Evolutionary conservation across 2,329 filamentous ascomycete genomes (phyloP).

Genomic region (Clonostachys solani): DNA sequence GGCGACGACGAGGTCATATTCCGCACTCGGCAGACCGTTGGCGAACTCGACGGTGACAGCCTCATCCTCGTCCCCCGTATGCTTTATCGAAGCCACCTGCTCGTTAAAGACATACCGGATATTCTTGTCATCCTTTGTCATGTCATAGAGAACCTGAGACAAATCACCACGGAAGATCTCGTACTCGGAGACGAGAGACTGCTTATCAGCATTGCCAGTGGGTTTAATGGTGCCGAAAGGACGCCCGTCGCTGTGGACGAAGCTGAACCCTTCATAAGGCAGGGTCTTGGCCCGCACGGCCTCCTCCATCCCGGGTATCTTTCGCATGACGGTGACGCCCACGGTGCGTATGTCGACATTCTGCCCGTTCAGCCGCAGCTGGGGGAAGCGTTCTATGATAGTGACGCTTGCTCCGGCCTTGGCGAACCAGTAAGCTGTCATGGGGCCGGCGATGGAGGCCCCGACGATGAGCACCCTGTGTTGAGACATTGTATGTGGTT

Average conservation of each 20-base stretch:
- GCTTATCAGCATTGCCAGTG: slow-evolving; percentile 29
- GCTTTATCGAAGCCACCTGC: slow-evolving; percentile 26
- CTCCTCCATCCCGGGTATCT: slow-evolving; percentile 30
- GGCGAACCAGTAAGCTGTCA: slow-evolving; percentile 21
- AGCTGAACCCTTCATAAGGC: slow-evolving; percentile 34
- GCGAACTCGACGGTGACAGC: slow-evolving; percentile 32
- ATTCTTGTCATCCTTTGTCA: slow-evolving; percentile 12
- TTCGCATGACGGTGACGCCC: slow-evolving; percentile 28
- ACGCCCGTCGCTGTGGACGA: slow-evolving; percentile 29
- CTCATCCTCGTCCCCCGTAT: slow-evolving; percentile 10
- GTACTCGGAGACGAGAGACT: slow-evolving; percentile 42
- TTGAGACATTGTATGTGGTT: slow-evolving; percentile 5
- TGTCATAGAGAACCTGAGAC: slow-evolving; percentile 33
- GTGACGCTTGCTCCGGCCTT: slow-evolving; percentile 23
- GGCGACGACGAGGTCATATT: slow-evolving; percentile 44
- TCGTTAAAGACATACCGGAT: slow-evolving; percentile 25
- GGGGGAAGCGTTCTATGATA: slow-evolving; percentile 29
- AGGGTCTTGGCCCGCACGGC: slow-evolving; percentile 19
- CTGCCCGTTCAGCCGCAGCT: slow-evolving; percentile 23
- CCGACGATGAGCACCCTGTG: slow-evolving; percentile 19
- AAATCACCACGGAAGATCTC: slow-evolving; percentile 54
- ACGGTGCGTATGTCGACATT: slow-evolving; percentile 29
- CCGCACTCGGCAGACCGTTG: slow-evolving; percentile 22
- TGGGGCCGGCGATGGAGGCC: slow-evolving; percentile 24
- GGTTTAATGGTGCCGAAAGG: slow-evolving; percentile 25